Conservation (phyloP, 306 rosid species). For the Pachyrhizus erosus region DNA sequence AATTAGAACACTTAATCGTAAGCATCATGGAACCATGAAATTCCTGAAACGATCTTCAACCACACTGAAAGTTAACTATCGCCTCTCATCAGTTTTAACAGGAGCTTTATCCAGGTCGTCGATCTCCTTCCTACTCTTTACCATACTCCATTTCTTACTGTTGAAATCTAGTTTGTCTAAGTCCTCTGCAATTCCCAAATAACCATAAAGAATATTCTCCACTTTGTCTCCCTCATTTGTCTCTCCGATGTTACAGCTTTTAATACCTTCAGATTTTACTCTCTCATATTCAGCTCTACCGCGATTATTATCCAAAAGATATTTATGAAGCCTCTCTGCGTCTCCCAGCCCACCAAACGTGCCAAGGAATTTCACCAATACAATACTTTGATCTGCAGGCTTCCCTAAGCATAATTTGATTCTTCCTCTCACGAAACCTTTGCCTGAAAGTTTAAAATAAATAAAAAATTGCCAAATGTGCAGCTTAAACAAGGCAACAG, state of each 20-base stretch:
- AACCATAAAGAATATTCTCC: conserved; percentile 78
- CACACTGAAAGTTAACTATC: conserved; percentile 24
- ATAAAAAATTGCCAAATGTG: conserved; percentile 20
- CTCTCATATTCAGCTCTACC: conserved; percentile 52
- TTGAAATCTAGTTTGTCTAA: conserved; percentile 74
- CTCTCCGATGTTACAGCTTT: conserved; percentile 35
- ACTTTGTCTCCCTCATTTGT: conserved; percentile 42
- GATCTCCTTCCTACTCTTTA: conserved; percentile 92
- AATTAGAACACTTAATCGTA: conserved; percentile 19
- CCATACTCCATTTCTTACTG: conserved; percentile 59
- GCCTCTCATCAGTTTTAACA: conserved; percentile 61
- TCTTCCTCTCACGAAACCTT: conserved; percentile 84
- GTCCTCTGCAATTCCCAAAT: conserved; percentile 85
- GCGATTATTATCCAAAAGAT: conserved; percentile 49
- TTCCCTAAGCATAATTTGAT: conserved; percentile 67
- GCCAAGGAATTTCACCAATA: conserved; percentile 63
- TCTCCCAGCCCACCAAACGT: conserved; percentile 63
- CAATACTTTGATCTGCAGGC: conserved; percentile 62
- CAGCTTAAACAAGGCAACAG: conserved; percentile 39
- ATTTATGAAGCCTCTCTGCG: conserved; percentile 59
- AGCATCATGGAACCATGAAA: conserved; percentile 15
- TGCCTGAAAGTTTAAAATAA: conserved; percentile 61
- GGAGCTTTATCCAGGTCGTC: conserved; percentile 83
- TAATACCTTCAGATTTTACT: conserved; percentile 46
- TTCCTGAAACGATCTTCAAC: conserved; percentile 34